Base-by-base conservation (phyloP, 306 rosid species). In the Vachellia pachyceras region DNA sequence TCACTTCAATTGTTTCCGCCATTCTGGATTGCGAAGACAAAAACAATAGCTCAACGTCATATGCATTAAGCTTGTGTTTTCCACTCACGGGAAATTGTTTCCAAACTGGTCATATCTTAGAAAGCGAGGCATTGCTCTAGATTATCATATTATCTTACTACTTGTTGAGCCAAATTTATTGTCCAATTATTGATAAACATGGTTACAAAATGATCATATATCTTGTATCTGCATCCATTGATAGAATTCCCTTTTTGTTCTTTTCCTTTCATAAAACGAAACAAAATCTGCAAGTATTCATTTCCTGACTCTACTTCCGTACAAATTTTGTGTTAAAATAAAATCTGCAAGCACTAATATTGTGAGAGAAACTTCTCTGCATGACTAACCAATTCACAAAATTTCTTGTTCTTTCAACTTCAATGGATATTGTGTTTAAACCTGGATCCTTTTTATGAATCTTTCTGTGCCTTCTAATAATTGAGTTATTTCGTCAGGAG, bases 401-500 rank as follows among this genome's bases (percentile, higher is more conserved):
- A 11, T 76, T 45, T 61, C 67, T 23, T 40, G 71, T 58, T 77
- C 36, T 36, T 65, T 50, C 40, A 71, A 63, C 35, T 71, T 54
- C 58, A 54, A 44, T 13, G 36, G 29, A 65, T 80, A 55, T 52
- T 14, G 10, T 76, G 75, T 41, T 64, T 23, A 69, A 72, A 37
- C 82, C 15, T 55, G 12, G 42, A 74, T 11, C 69, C 29, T 60
- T 68, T 75, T 14, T 57, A 60, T 75, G n/a, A 20, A n/a, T 61
- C 46, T 57, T 50, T 70, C 46, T 33, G 14, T 77, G n/a, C 37
- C 12, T 55, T 69, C 44, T 77, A 10, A 67, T 80, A 6, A 76
- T 18, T 39, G 65, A 52, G 29, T 64, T 40, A 57, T 61, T 83
- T 64, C 40, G 42, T 70, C 87, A 87, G 92, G 84, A 70, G 39